Conservation (phyloP, 2,329 filamentous ascomycete genomes). For the Hypomyces perniciosus region DNA sequence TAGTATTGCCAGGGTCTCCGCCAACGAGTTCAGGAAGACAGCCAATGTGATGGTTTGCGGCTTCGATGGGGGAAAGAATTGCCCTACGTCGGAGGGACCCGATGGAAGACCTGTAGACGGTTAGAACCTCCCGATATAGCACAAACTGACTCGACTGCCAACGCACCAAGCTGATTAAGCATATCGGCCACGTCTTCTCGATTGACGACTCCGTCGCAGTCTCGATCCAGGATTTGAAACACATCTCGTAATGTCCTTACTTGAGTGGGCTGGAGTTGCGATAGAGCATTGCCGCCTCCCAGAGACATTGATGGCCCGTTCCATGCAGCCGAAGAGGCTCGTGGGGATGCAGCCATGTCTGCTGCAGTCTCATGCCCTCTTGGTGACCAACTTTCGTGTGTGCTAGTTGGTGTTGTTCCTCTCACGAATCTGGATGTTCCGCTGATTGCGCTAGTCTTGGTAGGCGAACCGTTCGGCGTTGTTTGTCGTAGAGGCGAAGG, state of each 20-base stretch:
- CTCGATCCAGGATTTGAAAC: constrained; percentile 87
- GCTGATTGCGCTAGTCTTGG: constrained; percentile 32
- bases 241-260: constrained; percentile 84
- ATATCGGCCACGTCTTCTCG: constrained; percentile 82
- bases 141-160: not conserved
- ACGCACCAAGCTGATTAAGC: constrained; percentile 70
- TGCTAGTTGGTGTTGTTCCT: constrained; percentile 35
- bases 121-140: constrained; percentile 8
- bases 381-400: constrained; percentile 34
- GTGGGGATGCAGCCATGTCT: constrained; percentile 34
- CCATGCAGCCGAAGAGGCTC: constrained; percentile 24
- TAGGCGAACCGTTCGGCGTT: constrained; percentile 58
- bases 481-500: constrained; percentile 59
- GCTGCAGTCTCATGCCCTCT: constrained; percentile 22
- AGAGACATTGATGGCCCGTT: constrained; percentile 30
- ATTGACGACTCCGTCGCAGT: constrained; percentile 78
- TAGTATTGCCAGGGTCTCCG: constrained; percentile 65
- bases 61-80: constrained; percentile 73
- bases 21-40: constrained; percentile 76
- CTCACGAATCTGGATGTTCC: constrained; percentile 30
- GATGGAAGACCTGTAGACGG: constrained; percentile 61
- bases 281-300: constrained; percentile 50
- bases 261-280: constrained; percentile 72
- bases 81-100: constrained; percentile 61
- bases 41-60: constrained; percentile 75